A percentile compares a stretch with the other conserved stretches of the same genome.
phyloP scores from a whole-genome alignment of 2,329 filamentous ascomycete species.

The Curvularia eragrostidis region DNA sequence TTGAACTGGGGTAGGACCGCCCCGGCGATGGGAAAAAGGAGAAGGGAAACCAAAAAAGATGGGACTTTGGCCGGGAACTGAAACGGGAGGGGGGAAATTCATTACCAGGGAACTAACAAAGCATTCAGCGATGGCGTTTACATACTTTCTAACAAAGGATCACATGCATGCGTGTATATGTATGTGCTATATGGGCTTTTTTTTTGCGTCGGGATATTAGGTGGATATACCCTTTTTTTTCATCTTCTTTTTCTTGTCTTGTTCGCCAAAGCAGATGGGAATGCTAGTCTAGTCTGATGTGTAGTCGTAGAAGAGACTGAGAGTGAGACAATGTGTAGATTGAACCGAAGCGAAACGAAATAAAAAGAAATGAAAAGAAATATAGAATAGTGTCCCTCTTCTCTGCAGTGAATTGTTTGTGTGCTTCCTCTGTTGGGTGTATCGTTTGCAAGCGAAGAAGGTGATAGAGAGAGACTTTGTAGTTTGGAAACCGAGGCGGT shows the following conservation, averaged over 20 bases:
- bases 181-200: neutral
- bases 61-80: neutral
- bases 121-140: conserved; percentile 38
- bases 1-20: neutral
- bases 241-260: neutral
- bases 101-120: conserved; percentile 1
- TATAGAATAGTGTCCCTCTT: neutral
- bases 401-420: neutral
- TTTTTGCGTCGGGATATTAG: neutral
- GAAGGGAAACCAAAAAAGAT: too few species aligned
- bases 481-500: neutral
- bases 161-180: neutral
- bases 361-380: neutral
- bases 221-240: conserved; percentile 15
- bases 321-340: neutral
- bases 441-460: neutral
- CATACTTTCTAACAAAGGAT: neutral
- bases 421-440: neutral
- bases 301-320: neutral
- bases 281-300: neutral
- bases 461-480: neutral
- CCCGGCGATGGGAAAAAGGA: neutral
- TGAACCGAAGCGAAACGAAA: neutral
- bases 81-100: neutral
- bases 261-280: neutral